A percentile compares a stretch with the other conserved stretches of the same genome.
Conservation (phyloP, 768 basidiomycete genomes). For the Boletus edulis region DNA sequence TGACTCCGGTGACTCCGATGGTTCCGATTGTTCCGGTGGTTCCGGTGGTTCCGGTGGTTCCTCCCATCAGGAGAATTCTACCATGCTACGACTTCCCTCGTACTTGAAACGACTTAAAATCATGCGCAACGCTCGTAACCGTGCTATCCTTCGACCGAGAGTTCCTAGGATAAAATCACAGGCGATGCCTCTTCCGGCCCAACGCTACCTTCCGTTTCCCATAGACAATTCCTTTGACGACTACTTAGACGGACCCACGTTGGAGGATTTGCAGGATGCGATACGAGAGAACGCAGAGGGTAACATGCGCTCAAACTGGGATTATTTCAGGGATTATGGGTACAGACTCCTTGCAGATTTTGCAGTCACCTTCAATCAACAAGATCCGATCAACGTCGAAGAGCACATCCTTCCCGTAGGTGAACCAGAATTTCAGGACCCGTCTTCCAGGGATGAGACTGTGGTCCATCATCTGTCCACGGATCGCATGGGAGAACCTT, state of each 20-base stretch:
- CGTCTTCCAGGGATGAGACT: not conserved
- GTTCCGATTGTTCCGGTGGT: no score
- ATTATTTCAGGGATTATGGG: constrained; percentile 6
- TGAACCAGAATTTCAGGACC: not conserved
- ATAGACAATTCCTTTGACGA: no score
- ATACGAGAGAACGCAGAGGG: no score
- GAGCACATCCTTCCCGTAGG: constrained; percentile 4
- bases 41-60: not conserved
- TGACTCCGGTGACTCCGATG: not conserved
- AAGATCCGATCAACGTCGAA: not conserved
- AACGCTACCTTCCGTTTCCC: no score
- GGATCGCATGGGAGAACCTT: not conserved
- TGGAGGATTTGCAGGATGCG: no score
- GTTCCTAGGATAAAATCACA: no score
- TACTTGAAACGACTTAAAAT: no score
- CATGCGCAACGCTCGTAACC: no score
- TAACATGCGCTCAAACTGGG: not conserved
- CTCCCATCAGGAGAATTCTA: not conserved
- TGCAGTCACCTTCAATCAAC: not conserved
- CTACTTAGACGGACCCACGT: no score
- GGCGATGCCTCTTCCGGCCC: no score
- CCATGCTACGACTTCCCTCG: not conserved
- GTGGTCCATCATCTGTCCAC: not conserved
- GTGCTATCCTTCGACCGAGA: no score
- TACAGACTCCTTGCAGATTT: constrained; percentile 3